phyloP scores from a whole-genome alignment of 208 protist genomes.

The Naegleria gruberi region DNA sequence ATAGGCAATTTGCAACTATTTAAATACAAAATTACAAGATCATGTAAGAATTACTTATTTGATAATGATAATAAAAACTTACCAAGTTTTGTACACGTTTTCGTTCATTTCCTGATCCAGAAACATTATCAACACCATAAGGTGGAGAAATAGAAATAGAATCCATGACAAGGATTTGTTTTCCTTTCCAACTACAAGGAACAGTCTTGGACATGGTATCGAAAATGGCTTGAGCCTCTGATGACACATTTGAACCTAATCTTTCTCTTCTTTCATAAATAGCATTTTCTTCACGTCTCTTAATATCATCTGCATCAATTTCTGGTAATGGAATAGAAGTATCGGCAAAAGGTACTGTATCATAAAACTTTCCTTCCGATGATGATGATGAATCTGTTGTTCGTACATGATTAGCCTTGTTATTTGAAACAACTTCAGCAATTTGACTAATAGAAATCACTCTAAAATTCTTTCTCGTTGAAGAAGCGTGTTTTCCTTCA shows the following conservation, averaged over 20 bases:
- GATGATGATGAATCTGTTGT: background rate
- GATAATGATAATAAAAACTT: background rate
- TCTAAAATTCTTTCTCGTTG: conserved; percentile 1
- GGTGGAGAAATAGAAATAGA: background rate
- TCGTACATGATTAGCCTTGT: background rate
- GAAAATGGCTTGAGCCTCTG: conserved; percentile 18
- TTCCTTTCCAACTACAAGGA: background rate
- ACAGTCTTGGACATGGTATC: conserved; percentile 12
- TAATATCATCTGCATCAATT: background rate
- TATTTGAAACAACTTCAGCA: background rate
- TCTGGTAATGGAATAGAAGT: background rate
- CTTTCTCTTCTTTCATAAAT: background rate
- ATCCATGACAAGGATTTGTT: conserved; percentile 11
- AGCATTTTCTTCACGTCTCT: background rate
- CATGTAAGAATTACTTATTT: background rate
- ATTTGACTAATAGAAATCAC: background rate
- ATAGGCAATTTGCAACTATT: background rate
- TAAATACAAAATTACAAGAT: background rate
- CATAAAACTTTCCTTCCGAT: background rate
- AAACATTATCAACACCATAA: background rate
- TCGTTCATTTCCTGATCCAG: background rate
- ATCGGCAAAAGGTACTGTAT: background rate
- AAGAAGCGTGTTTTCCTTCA: background rate
- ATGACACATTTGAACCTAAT: conserved; percentile 6
- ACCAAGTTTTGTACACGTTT: background rate